Percentiles rank a stretch among this genome's conserved stretches.
These are phyloP conservation scores for Chlorella sorokiniana DNA, from an alignment of 139 green algal species.

Conservation along the genomic window DNA sequence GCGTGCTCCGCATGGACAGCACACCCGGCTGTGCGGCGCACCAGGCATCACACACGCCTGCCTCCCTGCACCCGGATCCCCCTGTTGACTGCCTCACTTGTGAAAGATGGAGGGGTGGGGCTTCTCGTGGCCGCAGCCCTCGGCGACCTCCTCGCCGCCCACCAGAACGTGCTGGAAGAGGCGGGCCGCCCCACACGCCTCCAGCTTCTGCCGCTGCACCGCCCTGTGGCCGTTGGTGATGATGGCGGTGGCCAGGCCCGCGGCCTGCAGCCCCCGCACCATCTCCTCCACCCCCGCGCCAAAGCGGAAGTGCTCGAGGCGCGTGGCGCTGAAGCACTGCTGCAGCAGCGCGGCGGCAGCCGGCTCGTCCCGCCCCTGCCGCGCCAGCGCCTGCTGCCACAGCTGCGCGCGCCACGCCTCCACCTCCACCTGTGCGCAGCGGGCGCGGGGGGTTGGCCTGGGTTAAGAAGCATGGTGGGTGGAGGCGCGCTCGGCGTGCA, in stretches of 20 bases:
- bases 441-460: background rate
- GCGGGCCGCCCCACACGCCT: constrained; percentile 15
- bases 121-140: constrained; percentile 41
- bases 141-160: constrained; percentile 47
- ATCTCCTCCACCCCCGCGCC: constrained; percentile 33
- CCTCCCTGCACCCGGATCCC: too few species aligned
- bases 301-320: constrained; percentile 39
- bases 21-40: too few species aligned
- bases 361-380: constrained; percentile 7
- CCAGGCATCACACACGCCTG: too few species aligned
- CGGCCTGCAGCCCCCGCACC: constrained; percentile 19
- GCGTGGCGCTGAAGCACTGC: constrained; percentile 28
- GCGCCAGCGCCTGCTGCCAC: constrained; percentile 33
- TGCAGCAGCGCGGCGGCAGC: constrained; percentile 27
- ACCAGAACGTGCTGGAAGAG: constrained; percentile 45
- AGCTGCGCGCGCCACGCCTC: constrained; percentile 42
- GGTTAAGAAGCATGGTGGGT: background rate
- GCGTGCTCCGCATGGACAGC: too few species aligned
- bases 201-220: constrained; percentile 51
- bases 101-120: constrained; percentile 49
- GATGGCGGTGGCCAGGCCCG: constrained; percentile 29
- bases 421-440: constrained; percentile 34
- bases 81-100: constrained; percentile 4
- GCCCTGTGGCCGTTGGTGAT: constrained; percentile 55
- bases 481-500: background rate